Percentiles rank a stretch among this genome's conserved stretches.
phyloP scores from a whole-genome alignment of 495 filamentous ascomycete species.

The Aspergillus wentii region DNA sequence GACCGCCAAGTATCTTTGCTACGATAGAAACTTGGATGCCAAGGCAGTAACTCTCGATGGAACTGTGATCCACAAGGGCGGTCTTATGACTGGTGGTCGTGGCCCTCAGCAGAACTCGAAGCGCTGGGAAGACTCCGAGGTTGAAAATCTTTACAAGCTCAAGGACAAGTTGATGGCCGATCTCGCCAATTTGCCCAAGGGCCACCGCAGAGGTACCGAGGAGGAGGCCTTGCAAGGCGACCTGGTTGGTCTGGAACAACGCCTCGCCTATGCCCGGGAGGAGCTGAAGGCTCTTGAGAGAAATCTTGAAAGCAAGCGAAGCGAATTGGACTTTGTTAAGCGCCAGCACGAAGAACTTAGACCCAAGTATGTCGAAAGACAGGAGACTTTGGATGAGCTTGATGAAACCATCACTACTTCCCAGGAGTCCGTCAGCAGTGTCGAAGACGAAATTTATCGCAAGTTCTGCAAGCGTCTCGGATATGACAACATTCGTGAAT shows the following conservation, averaged over 20 bases:
- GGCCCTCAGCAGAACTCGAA: conserved; percentile 69
- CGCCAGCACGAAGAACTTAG: conserved; percentile 66
- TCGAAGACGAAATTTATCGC: conserved; percentile 85
- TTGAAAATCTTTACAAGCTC: conserved; percentile 70
- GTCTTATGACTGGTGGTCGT: conserved; percentile 92
- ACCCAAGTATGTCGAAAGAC: conserved; percentile 72
- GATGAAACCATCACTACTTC: conserved; percentile 60
- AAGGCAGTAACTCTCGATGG: conserved; percentile 93
- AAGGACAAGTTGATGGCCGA: conserved; percentile 70
- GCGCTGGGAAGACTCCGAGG: conserved; percentile 83
- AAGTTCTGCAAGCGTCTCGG: conserved; percentile 84
- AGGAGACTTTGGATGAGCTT: conserved; percentile 60
- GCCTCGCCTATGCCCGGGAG: conserved; percentile 61
- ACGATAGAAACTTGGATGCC: conserved; percentile 76
- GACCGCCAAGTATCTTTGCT: conserved; percentile 85
- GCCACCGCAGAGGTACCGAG: conserved; percentile 63
- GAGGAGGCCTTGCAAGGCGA: conserved; percentile 82
- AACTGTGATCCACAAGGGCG: conserved; percentile 93
- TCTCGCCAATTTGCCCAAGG: conserved; percentile 68
- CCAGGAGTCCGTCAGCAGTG: conserved; percentile 70
- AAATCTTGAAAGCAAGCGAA: conserved; percentile 80
- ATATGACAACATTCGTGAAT: conserved; percentile 84
- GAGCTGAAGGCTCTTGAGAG: conserved; percentile 79
- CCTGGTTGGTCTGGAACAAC: conserved; percentile 75
- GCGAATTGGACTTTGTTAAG: conserved; percentile 69